These are phyloP conservation scores for Halteria grandinella DNA, from an alignment of 73 alveolate species.

Conservation along the genomic window DNA sequence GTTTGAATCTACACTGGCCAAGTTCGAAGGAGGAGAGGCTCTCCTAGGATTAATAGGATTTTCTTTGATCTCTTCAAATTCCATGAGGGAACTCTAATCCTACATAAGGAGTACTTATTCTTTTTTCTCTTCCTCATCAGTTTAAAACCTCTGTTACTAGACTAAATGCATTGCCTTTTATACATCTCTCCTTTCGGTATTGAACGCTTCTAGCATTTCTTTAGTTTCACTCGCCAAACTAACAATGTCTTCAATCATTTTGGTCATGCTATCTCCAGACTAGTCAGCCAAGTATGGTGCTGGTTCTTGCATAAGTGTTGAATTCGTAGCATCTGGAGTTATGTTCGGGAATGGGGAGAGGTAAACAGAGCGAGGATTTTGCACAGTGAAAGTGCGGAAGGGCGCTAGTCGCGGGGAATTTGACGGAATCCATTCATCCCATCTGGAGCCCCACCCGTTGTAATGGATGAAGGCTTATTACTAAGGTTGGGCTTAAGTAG, in stretches of 20 bases:
- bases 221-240: constrained; percentile 23
- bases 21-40: not conserved
- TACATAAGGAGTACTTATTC: constrained; percentile 21
- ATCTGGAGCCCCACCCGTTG: constrained; percentile 98
- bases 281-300: constrained; percentile 5
- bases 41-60: not conserved
- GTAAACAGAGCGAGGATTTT: constrained; percentile 80
- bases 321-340: constrained; percentile 83
- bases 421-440: constrained; percentile 98
- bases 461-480: constrained; percentile 92
- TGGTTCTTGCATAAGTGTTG: not conserved
- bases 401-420: constrained; percentile 88
- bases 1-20: not conserved
- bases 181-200: constrained; percentile 22
- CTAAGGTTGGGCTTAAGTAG: too few species aligned
- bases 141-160: not conserved
- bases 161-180: not conserved
- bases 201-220: not conserved
- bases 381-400: constrained; percentile 89
- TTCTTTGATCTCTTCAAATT: constrained; percentile 12
- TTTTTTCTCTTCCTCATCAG: constrained; percentile 23
- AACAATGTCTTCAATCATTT: constrained; percentile 7
- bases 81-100: constrained; percentile 17
- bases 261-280: not conserved
- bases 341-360: constrained; percentile 90